Evolutionary conservation across 2,329 filamentous ascomycete genomes (phyloP).

Genomic region (Drechslerella coelobrocha): DNA sequence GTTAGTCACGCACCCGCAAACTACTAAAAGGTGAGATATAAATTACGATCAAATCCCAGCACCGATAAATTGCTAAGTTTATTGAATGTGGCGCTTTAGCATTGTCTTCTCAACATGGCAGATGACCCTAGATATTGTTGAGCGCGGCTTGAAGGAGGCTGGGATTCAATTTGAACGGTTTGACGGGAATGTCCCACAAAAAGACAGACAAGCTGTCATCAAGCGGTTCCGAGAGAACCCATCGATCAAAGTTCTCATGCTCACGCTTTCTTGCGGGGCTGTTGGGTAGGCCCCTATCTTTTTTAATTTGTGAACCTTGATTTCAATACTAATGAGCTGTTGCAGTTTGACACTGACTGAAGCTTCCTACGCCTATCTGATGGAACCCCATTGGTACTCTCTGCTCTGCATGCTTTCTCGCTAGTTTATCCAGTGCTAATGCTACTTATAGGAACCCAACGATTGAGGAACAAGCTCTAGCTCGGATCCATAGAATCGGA

Average conservation of each 20-base stretch:
- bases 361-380: slow-evolving; percentile 62
- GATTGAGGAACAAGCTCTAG: slow-evolving; percentile 56
- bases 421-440: neutral
- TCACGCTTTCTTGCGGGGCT: slow-evolving; percentile 64
- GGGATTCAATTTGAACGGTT: slow-evolving; percentile 59
- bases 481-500: slow-evolving; percentile 54
- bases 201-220: slow-evolving; percentile 59
- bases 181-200: slow-evolving; percentile 62
- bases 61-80: neutral
- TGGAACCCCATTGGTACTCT: slow-evolving; percentile 63
- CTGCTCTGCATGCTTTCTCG: neutral
- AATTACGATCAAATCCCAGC: neutral
- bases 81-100: slow-evolving; percentile 55
- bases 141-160: slow-evolving; percentile 58
- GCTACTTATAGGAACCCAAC: slow-evolving; percentile 52
- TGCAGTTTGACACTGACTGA: slow-evolving; percentile 62
- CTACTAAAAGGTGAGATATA: slow-evolving; percentile 58
- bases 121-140: slow-evolving; percentile 61
- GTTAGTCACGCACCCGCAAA: slow-evolving; percentile 53
- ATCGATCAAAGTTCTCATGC: slow-evolving; percentile 60
- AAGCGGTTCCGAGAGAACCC: slow-evolving; percentile 59
- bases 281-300: slow-evolving; percentile 59
- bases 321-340: slow-evolving; percentile 1
- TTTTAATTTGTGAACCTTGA: slow-evolving; percentile 6
- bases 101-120: slow-evolving; percentile 65